Conservation (phyloP, 371 early-diverging fungal species). For the Apophysomyces ossiformis region DNA sequence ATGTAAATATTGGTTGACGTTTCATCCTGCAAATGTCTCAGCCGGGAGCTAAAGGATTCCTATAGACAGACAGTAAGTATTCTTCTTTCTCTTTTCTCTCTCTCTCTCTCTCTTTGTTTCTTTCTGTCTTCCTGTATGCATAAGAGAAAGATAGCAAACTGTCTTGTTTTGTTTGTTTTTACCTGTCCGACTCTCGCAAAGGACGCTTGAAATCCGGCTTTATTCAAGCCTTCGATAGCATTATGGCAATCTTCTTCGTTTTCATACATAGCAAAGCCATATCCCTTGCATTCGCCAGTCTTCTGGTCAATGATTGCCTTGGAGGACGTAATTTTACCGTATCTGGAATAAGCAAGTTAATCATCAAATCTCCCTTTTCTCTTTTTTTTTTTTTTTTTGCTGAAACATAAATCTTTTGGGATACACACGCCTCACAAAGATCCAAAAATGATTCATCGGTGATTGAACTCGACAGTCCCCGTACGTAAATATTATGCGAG, state of each 20-base stretch:
- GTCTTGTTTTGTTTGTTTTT: slow-evolving; percentile 8
- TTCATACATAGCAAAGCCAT: slow-evolving; percentile 91
- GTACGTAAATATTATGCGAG: slow-evolving; percentile 80
- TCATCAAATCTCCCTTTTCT: slow-evolving; percentile 1
- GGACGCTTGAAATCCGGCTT: slow-evolving; percentile 70
- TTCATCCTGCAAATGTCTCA: slow-evolving; percentile 77
- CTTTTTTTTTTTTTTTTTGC: not conserved
- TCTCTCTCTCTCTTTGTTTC: too few relatives aligned
- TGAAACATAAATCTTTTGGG: too few relatives aligned
- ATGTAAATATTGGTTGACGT: slow-evolving; percentile 83
- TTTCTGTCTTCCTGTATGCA: not conserved
- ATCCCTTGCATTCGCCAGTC: slow-evolving; percentile 85
- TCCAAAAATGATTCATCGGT: slow-evolving; percentile 74
- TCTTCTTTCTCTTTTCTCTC: too few relatives aligned
- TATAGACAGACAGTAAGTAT: slow-evolving; percentile 18
- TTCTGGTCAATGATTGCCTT: slow-evolving; percentile 84
- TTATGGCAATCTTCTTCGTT: slow-evolving; percentile 62
- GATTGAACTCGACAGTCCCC: slow-evolving; percentile 70
- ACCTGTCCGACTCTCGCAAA: slow-evolving; percentile 73
- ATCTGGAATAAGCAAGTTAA: slow-evolving; percentile 40
- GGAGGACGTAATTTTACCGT: slow-evolving; percentile 78
- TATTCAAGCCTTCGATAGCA: slow-evolving; percentile 72
- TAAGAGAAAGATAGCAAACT: not conserved
- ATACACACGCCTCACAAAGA: slow-evolving; percentile 56
- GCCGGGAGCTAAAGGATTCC: slow-evolving; percentile 78